Percentiles rank a stretch among this genome's conserved stretches.
Evolutionary conservation across 441 rosid genomes (phyloP).

Genomic region (Adansonia rubrostipa): DNA sequence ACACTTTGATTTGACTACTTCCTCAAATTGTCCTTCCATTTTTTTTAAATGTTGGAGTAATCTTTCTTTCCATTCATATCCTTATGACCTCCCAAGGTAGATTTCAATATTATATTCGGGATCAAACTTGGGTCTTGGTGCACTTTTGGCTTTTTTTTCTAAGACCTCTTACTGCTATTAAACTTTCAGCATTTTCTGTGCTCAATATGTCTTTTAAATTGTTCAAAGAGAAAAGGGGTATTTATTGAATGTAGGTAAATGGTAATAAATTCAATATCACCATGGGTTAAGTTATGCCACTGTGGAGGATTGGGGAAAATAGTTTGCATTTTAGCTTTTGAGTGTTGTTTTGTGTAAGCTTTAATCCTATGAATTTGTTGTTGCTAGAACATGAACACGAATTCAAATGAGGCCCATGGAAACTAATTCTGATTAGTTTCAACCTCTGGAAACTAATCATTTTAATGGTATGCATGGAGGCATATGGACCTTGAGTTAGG

Average conservation of each 20-base stretch:
- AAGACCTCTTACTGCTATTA: background rate
- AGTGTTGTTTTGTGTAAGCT: background rate
- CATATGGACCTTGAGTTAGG: background rate
- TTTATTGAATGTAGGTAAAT: background rate
- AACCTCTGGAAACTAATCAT: background rate
- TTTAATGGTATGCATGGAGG: background rate
- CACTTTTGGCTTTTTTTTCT: background rate
- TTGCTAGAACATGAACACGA: background rate
- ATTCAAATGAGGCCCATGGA: background rate
- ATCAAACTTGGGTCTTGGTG: background rate
- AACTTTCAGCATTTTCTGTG: background rate
- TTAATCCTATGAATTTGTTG: background rate
- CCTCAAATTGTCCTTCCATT: background rate
- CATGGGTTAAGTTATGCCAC: background rate
- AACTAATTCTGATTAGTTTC: background rate
- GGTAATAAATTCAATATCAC: background rate
- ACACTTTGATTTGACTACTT: background rate
- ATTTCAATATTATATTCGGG: background rate
- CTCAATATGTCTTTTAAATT: background rate
- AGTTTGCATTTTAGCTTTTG: background rate
- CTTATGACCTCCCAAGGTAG: background rate
- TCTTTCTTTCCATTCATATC: background rate
- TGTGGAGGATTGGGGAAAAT: background rate
- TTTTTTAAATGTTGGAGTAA: background rate
- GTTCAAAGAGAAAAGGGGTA: background rate